Base-by-base conservation (phyloP, 192 early-diverging fungal genomes). In the Coemansia sp. region DNA sequence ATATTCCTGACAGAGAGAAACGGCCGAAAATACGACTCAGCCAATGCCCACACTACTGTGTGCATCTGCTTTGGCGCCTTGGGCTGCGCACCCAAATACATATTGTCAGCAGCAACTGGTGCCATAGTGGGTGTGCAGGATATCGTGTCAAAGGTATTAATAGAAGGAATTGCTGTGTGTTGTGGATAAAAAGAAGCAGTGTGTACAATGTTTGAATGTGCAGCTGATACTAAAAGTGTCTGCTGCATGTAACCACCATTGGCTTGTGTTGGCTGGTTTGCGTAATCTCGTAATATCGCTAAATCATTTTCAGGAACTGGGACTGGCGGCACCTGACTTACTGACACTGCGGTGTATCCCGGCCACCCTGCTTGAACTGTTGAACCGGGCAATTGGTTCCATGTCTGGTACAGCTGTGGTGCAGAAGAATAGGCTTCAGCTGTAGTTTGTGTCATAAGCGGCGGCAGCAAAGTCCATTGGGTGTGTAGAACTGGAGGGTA, bases 21-120 rank as follows among this genome's bases (percentile, higher is more conserved):
- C 0, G 19, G 60, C 1, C 59, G 53, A 51, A 79, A 37, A 19
- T 79, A 64, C 51, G 70, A 57, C 54, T 79, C 70, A 5, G 70
- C 76, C 27, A 59, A 29, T 2, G 60, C 64, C 76, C 76, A 79
- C 7, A 79, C 48, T 11, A 63, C 37, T 35, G 14, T 29, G 64
- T 73, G 70, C 22, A 65, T 56, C 10, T 66, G 37, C 29, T 67
- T 21, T 21, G 19, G 19, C 19, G 0, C 19, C 19, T 0, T 53
- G 11, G 53, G 54, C 41, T 24, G 55, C 52, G 37, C 19, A 15
- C 53, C 11, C 24, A 27, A 15, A 17, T 19, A 10, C 6, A 5
- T 35, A 43, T 11, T 22, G 25, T 6, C 51, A 3, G 51, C 10
- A 53, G 51, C 9, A 2, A 23, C 21, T 53, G 25, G 10, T 3